Evolutionary conservation across 2,329 filamentous ascomycete species (phyloP), one percentile per base, ranked within the genome.

Genomic region (Monosporascus cannonballus): DNA sequence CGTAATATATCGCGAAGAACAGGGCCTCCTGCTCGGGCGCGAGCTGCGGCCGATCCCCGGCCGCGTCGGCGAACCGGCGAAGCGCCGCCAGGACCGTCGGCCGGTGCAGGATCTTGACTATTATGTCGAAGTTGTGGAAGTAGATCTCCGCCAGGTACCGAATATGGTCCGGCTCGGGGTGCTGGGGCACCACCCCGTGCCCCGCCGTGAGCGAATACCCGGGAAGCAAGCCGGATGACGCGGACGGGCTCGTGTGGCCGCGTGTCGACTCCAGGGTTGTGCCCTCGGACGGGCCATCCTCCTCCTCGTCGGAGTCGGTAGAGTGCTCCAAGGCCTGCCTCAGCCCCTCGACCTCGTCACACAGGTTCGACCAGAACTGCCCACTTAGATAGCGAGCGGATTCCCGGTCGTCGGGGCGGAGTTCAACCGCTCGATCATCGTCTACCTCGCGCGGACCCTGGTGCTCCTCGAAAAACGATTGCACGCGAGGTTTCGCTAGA

Each of bases 31-130:
- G 55, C 48, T 60, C 63, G 15, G 54, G 61, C 6, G 54, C 62
- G 9, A 55, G 61, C 45, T 49, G 55, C 49, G 38, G n/a, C 17
- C 17, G 59, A 25, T 42, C 51, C 45, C 57, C 52, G 2, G 54
- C 45, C 64, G 58, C 2, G 65, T 70, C 25, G 66, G 73, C 51
- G 22, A 73, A 66, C 0, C 66, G 60, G 56, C 70, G 65, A 5
- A 76, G 52, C 15, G 64, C 56, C 1, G 58, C 61, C 15, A 55
- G 46, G 24, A 72, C 59, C 1, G 71, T 73, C 3, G 74, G 74
- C n/a, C 68, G 65, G 55, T 76, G 74, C 4, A 76, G 55, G 34
- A 76, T 66, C 59, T 76, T 76, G 54, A 76, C 60, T 36, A 74
- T 63, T 48, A 72, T 68, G 42, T 76, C 74, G 18, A 76, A 71